These are phyloP conservation scores for Colletotrichum magnum DNA, from an alignment of 2,329 filamentous ascomycete genomes.

Conservation along the genomic window DNA sequence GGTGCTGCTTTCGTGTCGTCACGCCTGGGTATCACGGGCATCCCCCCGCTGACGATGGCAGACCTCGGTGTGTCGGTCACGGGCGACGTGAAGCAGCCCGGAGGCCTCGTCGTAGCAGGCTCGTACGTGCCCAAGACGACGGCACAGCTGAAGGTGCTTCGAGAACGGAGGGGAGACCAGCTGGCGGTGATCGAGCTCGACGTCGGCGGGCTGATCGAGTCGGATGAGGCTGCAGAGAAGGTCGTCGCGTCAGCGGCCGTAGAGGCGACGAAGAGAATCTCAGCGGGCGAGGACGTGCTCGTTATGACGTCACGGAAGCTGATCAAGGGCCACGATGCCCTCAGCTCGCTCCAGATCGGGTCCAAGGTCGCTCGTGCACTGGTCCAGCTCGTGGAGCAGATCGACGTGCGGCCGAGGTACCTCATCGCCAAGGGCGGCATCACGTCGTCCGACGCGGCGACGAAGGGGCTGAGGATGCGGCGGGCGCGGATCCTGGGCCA, in stretches of 20 bases:
- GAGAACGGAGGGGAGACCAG: conserved; percentile 39
- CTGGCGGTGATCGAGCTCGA: conserved; percentile 42
- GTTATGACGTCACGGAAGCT: conserved; percentile 72
- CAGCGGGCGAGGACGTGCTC: conserved; percentile 64
- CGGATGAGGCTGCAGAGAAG: conserved; percentile 19
- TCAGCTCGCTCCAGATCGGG: conserved; percentile 68
- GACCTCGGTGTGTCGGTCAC: conserved; percentile 55
- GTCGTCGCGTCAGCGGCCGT: conserved; percentile 33
- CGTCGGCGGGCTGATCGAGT: conserved; percentile 37
- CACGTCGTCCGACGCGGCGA: conserved; percentile 71
- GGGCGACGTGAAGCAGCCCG: conserved; percentile 43
- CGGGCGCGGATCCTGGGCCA: conserved; percentile 69
- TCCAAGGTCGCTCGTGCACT: conserved; percentile 64
- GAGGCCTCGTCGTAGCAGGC: conserved; percentile 69
- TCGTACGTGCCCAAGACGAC: conserved; percentile 74
- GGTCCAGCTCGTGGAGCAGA: conserved; percentile 61
- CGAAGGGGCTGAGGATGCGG: conserved; percentile 68
- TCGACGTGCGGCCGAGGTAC: conserved; percentile 66
- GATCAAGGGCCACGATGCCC: conserved; percentile 59
- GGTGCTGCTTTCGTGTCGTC: conserved; percentile 61
- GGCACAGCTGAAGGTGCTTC: conserved; percentile 46
- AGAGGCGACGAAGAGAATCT: conserved; percentile 49
- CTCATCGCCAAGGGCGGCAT: conserved; percentile 73
- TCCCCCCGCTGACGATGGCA: conserved; percentile 62
- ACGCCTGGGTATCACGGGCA: conserved; percentile 65